Base-by-base conservation (phyloP, 345 rosid genomes). In the Mangifera indica region DNA sequence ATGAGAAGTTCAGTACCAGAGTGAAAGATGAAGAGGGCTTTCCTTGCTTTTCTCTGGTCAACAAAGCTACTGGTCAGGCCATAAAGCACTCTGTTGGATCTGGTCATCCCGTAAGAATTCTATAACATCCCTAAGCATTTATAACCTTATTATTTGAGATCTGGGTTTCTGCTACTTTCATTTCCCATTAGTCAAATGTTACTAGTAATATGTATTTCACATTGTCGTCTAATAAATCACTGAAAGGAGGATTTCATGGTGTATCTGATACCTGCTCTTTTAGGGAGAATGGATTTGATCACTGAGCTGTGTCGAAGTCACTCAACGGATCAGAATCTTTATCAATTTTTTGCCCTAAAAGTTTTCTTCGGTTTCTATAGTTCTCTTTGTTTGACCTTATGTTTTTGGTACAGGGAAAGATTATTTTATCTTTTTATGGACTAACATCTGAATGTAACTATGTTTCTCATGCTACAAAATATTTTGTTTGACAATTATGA, bases 31-130 rank as follows among this genome's bases (percentile, higher is more conserved):
- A 76, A 71, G 98, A 86, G 24, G 97, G 98, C 6, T 79, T 21
- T 54, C 98, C 99, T 21, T 74, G 87, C 83, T 92, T 95, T 76
- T 74, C 97, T 75, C 82, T 95, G 69, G 91, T 95, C 18, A 95
- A 95, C 78, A 92, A 90, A 79, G 93, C 86, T 63, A 89, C 93
- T 62, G 93, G 96, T 66, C 85, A 87, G 82, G 99, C 96, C 60
- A 62, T 95, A 53, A 92, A 92, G 79, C 99, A 92, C 77, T 87
- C 96, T 21, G 62, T 80, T 42, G 99, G 93, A 81, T 93, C 74
- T 54, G 49, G 87, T 60, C 87, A 87, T 55, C 99, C 99, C 7
- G 99, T 95, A 87, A 92, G 89, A 70, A 37, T 48, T 69, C 32
- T 17, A 5, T 66, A 34, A 22, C 12, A 4, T 42, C 15, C 40